Percentiles rank a stretch among this genome's conserved stretches.
Evolutionary conservation across 805 yeast species (phyloP).

Genomic region (Pichia deserticola): DNA sequence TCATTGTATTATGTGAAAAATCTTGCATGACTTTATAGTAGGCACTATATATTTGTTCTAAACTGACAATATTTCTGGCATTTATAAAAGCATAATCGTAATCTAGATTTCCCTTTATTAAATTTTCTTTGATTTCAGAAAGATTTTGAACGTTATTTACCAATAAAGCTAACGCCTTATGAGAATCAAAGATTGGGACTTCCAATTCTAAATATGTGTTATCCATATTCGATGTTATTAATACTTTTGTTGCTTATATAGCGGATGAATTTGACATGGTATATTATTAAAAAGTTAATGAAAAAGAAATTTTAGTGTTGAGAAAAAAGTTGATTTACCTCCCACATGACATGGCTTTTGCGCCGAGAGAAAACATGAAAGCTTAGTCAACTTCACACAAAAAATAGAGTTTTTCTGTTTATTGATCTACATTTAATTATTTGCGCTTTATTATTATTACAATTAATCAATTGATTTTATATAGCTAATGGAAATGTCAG

Average conservation of each 20-base stretch:
- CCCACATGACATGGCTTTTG: no score
- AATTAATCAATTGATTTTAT: background rate
- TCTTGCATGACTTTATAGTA: constrained; percentile 56
- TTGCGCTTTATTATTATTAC: background rate
- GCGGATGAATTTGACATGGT: no score
- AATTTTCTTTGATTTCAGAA: constrained; percentile 35
- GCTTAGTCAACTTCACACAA: no score
- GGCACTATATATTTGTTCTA: constrained; percentile 56
- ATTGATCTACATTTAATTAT: background rate
- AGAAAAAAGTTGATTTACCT: no score
- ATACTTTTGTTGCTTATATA: no score
- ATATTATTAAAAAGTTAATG: no score
- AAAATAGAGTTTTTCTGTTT: no score
- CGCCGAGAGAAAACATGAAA: no score
- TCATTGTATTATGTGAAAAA: constrained; percentile 36
- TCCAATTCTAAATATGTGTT: constrained; percentile 9
- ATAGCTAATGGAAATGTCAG: background rate
- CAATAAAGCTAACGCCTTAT: constrained; percentile 24
- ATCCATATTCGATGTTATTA: no score
- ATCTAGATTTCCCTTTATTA: constrained; percentile 37
- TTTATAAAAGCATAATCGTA: constrained; percentile 63
- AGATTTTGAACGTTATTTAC: constrained; percentile 41
- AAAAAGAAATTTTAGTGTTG: no score
- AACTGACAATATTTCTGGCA: constrained; percentile 47
- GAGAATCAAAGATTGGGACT: constrained; percentile 16